Conservation (phyloP, 2,329 filamentous ascomycete species). For the Pestalotiopsis fici region DNA sequence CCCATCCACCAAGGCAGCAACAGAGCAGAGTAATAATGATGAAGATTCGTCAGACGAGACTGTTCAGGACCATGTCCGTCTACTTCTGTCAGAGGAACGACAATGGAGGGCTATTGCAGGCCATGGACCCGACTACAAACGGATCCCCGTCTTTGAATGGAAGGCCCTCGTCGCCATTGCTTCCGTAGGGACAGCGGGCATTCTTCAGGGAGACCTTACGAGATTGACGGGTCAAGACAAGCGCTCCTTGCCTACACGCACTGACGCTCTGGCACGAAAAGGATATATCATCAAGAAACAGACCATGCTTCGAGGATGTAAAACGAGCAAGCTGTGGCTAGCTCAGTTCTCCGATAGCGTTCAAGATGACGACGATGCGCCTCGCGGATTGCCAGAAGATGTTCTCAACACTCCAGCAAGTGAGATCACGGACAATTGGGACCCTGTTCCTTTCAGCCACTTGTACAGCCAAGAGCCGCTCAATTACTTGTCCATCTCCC, state of each 20-base stretch:
- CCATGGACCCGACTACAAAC: conserved; percentile 59
- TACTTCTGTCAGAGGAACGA: conserved; percentile 55
- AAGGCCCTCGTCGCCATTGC: conserved; percentile 59
- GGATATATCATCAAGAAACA: conserved; percentile 65
- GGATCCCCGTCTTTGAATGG: conserved; percentile 61
- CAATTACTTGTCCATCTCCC: conserved; percentile 58
- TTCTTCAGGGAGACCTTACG: conserved; percentile 62
- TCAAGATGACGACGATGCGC: conserved; percentile 37
- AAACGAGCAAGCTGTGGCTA: conserved; percentile 65
- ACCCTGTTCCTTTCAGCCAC: conserved; percentile 56
- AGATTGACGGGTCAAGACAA: conserved; percentile 63
- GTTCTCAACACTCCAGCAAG: conserved; percentile 41
- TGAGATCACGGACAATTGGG: conserved; percentile 43
- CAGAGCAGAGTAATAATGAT: background rate
- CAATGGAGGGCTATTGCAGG: conserved; percentile 63
- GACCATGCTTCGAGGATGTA: conserved; percentile 57
- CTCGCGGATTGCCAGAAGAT: conserved; percentile 29
- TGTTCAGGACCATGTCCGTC: conserved; percentile 16
- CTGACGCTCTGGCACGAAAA: conserved; percentile 58
- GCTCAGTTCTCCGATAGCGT: conserved; percentile 49
- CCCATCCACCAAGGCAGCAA: background rate
- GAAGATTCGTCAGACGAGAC: background rate
- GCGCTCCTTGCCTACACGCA: conserved; percentile 62
- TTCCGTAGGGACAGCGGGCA: conserved; percentile 53
- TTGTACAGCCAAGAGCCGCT: conserved; percentile 61